A percentile compares a stretch with the other conserved stretches of the same genome.
phyloP scores from a whole-genome alignment of 305 asterid genomes.

The Fraxinus greggii region DNA sequence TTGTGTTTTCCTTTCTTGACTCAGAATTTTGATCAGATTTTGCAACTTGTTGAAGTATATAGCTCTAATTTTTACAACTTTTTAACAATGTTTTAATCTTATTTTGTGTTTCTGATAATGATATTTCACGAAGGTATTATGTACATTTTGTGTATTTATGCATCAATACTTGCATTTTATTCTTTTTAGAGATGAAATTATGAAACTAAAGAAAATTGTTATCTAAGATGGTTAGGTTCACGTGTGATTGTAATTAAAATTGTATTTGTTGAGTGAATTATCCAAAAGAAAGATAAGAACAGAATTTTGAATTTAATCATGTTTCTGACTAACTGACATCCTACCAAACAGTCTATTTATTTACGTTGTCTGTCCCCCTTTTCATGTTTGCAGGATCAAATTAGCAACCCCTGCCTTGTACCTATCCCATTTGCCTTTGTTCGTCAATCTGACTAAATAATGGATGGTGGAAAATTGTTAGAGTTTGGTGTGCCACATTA shows the following conservation, averaged over 20 bases:
- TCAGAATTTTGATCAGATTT: not conserved
- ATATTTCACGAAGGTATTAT: not conserved
- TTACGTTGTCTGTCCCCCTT: not conserved
- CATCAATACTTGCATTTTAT: not conserved
- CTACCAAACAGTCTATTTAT: not conserved
- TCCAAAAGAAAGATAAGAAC: not conserved
- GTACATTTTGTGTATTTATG: not conserved
- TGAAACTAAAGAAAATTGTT: not conserved
- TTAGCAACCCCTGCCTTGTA: not conserved
- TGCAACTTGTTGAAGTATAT: not conserved
- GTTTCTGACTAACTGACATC: not conserved
- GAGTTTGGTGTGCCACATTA: constrained; percentile 35
- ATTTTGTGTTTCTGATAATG: not conserved
- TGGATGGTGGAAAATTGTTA: constrained; percentile 30
- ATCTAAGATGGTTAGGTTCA: not conserved
- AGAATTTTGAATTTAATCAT: not conserved
- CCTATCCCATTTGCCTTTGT: not conserved
- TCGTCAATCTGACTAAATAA: constrained; percentile 4
- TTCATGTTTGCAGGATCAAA: not conserved
- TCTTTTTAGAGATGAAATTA: not conserved
- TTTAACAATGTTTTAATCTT: not conserved
- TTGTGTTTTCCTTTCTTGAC: not conserved
- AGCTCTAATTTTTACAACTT: not conserved
- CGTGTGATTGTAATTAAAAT: not conserved
- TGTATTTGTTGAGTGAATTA: not conserved